Evolutionary conservation across 257 asterid species (phyloP).

Genomic region (Cordia subcordata): DNA sequence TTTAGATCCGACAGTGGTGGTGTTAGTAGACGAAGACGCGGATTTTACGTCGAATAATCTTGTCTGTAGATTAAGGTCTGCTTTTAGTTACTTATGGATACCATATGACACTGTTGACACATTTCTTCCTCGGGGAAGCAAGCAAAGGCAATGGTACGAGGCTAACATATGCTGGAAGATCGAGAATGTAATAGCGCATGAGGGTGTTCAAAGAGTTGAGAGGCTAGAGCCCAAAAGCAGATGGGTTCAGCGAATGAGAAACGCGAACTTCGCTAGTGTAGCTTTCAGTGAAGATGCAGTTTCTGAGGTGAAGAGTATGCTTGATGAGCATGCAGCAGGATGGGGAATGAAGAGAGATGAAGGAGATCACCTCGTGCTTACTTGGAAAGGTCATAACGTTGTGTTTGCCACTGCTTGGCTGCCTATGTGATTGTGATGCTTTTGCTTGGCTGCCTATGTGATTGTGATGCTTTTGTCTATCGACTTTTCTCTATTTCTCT

Average conservation of each 20-base stretch:
- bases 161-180: constrained; percentile 89
- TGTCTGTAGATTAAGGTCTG: constrained; percentile 61
- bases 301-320: constrained; percentile 68
- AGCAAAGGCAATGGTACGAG: constrained; percentile 84
- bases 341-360: constrained; percentile 96
- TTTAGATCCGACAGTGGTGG: constrained; percentile 53
- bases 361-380: constrained; percentile 65
- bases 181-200: constrained; percentile 76
- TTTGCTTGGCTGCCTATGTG: too few relatives aligned
- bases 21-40: constrained; percentile 83
- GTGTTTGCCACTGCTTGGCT: constrained; percentile 91
- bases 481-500: not conserved
- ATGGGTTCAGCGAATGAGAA: constrained; percentile 81
- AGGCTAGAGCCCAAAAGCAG: constrained; percentile 59
- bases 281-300: constrained; percentile 61
- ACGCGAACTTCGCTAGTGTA: constrained; percentile 44
- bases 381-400: constrained; percentile 96
- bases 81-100: constrained; percentile 87
- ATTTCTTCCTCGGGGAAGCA: constrained; percentile 65
- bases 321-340: constrained; percentile 93
- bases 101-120: constrained; percentile 86
- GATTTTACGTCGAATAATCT: constrained; percentile 70
- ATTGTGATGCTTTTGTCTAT: too few relatives aligned
- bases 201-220: constrained; percentile 68
- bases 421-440: constrained; percentile 31